Percentiles rank a stretch among this genome's conserved stretches.
Evolutionary conservation across 495 filamentous ascomycete genomes (phyloP).

Genomic region (Alectoria sarmentosa): DNA sequence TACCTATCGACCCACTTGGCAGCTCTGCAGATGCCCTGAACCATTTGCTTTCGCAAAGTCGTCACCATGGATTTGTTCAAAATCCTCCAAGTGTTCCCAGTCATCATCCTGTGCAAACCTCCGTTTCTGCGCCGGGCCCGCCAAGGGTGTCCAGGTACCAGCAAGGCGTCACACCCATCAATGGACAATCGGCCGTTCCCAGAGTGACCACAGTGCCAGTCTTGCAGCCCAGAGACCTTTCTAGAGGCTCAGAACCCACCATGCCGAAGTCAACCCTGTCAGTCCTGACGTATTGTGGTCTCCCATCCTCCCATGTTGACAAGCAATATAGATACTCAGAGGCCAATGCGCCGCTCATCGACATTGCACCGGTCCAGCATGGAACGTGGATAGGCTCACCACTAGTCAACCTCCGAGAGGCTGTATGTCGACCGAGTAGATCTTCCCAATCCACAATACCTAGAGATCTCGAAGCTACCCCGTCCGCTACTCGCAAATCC

Average conservation of each 20-base stretch:
- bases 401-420: background rate
- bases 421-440: background rate
- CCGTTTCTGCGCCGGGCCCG: background rate
- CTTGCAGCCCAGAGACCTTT: background rate
- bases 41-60: background rate
- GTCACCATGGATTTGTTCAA: background rate
- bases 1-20: background rate
- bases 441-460: background rate
- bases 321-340: conserved; percentile 17
- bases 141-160: background rate
- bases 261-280: conserved; percentile 3
- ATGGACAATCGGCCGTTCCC: background rate
- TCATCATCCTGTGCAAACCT: background rate
- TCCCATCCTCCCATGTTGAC: conserved; percentile 14
- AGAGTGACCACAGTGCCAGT: background rate
- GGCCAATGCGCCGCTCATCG: background rate
- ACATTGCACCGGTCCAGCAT: background rate
- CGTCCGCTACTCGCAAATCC: background rate
- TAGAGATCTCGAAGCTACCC: background rate
- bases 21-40: conserved; percentile 4
- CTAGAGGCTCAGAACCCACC: background rate
- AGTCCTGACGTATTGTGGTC: conserved; percentile 10
- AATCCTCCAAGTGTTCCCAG: background rate
- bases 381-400: background rate
- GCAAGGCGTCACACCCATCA: background rate